Percentiles rank a stretch among this genome's conserved stretches.
phyloP scores from a whole-genome alignment of 768 basidiomycete species.

The Tricholoma saponaceum region DNA sequence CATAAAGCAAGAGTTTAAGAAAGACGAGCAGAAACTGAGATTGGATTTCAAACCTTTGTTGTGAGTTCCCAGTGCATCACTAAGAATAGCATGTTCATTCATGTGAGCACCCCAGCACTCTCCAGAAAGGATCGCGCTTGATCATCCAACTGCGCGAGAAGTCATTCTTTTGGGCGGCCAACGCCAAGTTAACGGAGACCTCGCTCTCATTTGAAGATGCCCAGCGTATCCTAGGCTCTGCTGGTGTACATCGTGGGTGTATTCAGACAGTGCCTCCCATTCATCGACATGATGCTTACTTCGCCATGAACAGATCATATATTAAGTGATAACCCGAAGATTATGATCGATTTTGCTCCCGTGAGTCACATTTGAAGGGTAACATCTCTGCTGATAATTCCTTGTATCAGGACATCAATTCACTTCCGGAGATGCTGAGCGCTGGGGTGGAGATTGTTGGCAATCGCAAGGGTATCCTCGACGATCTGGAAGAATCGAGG shows the following conservation, averaged over 20 bases:
- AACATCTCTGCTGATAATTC: neutral
- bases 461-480: neutral
- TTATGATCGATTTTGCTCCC: neutral
- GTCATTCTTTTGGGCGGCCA: neutral
- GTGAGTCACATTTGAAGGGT: neutral
- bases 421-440: neutral
- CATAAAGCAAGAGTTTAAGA: neutral
- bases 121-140: neutral
- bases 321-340: neutral
- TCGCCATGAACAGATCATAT: neutral
- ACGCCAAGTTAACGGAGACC: neutral
- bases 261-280: neutral
- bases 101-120: neutral
- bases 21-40: slow-evolving; percentile 1
- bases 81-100: neutral
- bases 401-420: neutral
- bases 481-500: neutral
- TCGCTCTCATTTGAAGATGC: neutral
- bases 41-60: slow-evolving; percentile 7
- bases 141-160: neutral
- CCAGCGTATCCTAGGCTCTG: neutral
- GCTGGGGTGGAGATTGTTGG: neutral
- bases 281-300: neutral
- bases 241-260: neutral
- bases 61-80: neutral